Conservation (phyloP, 331 rosid genomes). For the Malus hybrid region DNA sequence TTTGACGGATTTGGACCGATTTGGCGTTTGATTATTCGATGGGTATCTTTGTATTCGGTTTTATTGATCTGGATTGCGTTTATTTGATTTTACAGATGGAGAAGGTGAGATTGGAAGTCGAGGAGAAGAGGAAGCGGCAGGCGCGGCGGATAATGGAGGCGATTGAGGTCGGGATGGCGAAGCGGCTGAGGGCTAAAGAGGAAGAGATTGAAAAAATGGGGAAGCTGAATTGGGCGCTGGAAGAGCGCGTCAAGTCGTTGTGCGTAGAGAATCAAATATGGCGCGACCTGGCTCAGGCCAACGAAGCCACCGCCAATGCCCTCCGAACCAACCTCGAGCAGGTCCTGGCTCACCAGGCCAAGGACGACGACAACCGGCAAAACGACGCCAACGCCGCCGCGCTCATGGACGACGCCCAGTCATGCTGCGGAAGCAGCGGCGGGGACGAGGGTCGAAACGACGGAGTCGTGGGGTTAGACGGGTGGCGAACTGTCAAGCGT, state of each 20-base stretch:
- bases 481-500: conserved; percentile 27
- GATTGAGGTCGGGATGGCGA: conserved; percentile 46
- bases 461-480: conserved; percentile 2
- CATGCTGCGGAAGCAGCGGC: conserved; percentile 36
- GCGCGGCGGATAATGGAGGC: conserved; percentile 50
- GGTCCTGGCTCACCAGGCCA: conserved; percentile 37
- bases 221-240: conserved; percentile 67
- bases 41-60: background rate
- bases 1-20: background rate
- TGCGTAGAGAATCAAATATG: conserved; percentile 74
- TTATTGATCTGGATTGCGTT: background rate
- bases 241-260: conserved; percentile 50
- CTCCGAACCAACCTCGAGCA: conserved; percentile 56
- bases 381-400: background rate
- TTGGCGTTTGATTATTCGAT: background rate
- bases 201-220: conserved; percentile 70
- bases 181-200: conserved; percentile 55
- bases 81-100: conserved; percentile 44
- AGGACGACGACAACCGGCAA: background rate
- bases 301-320: conserved; percentile 82
- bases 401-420: conserved; percentile 22
- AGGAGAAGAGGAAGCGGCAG: conserved; percentile 54
- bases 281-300: conserved; percentile 79
- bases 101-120: conserved; percentile 62
- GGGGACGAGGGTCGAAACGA: background rate